These are phyloP conservation scores for Yamadazyma takamatsuzukensis DNA, from an alignment of 805 yeast species.

Conservation along the genomic window DNA sequence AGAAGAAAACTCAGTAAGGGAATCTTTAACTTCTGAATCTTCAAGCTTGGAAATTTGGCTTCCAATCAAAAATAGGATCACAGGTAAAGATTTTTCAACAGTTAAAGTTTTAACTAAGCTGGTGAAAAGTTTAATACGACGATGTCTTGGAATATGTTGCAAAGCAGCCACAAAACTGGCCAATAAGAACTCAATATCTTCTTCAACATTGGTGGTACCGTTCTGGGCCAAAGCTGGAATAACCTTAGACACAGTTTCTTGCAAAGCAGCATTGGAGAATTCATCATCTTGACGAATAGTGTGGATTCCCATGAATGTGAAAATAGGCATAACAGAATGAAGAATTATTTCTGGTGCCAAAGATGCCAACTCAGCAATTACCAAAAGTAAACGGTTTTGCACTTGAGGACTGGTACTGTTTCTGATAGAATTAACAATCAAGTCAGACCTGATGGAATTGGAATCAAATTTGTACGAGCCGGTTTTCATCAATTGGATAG, in stretches of 20 bases:
- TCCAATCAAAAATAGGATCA: conserved; percentile 74
- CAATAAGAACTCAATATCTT: conserved; percentile 66
- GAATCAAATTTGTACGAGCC: conserved; percentile 46
- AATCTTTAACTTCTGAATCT: conserved; percentile 40
- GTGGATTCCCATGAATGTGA: conserved; percentile 98
- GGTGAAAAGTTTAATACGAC: conserved; percentile 81
- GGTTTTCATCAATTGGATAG: conserved; percentile 53
- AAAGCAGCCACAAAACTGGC: conserved; percentile 93
- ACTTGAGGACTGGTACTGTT: conserved; percentile 90
- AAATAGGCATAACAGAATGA: conserved; percentile 98
- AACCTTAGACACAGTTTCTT: conserved; percentile 84
- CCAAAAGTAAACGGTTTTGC: conserved; percentile 81
- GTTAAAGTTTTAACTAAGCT: conserved; percentile 78
- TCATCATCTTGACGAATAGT: conserved; percentile 96
- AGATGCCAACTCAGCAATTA: conserved; percentile 82
- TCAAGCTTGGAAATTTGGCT: conserved; percentile 54
- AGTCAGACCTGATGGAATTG: conserved; percentile 77
- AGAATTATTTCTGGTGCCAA: conserved; percentile 87
- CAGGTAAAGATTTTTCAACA: conserved; percentile 59
- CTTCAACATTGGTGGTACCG: conserved; percentile 29
- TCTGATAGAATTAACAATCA: conserved; percentile 86
- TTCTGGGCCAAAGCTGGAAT: conserved; percentile 72
- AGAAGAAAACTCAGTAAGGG: conserved; percentile 67
- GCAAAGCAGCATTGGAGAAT: conserved; percentile 87
- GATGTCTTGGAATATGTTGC: conserved; percentile 92